Base-by-base conservation (phyloP, 768 basidiomycete species). In the Boletus vermiculosoides region DNA sequence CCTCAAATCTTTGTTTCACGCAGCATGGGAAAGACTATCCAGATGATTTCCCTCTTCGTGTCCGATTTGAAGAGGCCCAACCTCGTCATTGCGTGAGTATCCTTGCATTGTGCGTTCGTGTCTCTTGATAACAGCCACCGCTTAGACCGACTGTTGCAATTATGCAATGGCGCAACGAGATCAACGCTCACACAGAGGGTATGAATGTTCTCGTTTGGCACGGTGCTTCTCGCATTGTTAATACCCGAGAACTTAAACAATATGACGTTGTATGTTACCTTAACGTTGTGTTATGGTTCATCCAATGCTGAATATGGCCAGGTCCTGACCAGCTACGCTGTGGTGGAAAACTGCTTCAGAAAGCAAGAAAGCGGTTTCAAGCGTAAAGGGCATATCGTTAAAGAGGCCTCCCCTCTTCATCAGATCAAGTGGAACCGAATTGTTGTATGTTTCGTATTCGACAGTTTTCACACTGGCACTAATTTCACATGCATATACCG, bases 21-120 rank as follows among this genome's bases (percentile, higher is more conserved):
- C 60, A 88, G 90, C 20, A 93, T 94, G 92, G 90, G 90, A 15
- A 94, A 94, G 73, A 99, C 96, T 0, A 98, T 99, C 57, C 97
- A 99, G 69, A 93, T 94, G 62, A 95, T 99, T 49, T 82, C 94
- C 1, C 79, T 98, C 39, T 79, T 99, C 37, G 84, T 95, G 5
- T 84, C 88, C 1, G 92, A 94, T 65, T 69, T 80, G 47, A 74
- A 78, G 58, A 88, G 84, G 68, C 94, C 94, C 3, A 96, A 94
- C 62, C 81, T 99, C 22, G 92, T 99, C 33, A 81, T 99, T 30
- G 97, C 97, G 89, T 92, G 70, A 59, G 86, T 77, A n/a, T 44
- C 42, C 31, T 56, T 46, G 41, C 1, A 18, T 44, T 11, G 3
- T 23, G 3, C 45, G 16, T 16, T 46, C 13, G 5, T 51, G 22